Evolutionary conservation across 2,329 filamentous ascomycete genomes (phyloP).

Genomic region (Paecilomyces formosus): DNA sequence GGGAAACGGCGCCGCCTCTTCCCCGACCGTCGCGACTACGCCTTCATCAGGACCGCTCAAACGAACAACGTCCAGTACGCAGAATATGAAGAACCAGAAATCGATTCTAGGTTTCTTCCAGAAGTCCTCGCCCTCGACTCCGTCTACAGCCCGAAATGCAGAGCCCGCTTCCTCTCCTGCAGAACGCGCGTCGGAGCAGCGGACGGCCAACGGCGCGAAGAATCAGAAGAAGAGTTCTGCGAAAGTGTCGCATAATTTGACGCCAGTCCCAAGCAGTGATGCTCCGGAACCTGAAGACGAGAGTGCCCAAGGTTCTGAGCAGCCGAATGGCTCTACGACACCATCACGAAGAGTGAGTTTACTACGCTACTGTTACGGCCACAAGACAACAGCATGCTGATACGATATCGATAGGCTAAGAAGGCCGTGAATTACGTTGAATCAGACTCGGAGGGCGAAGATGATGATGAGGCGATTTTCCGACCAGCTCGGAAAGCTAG

Average conservation of each 20-base stretch:
- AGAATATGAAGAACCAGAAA: slow-evolving; percentile 54
- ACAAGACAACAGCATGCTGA: slow-evolving; percentile 7
- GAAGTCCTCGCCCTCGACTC: slow-evolving; percentile 46
- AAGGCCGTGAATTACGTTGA: slow-evolving; percentile 70
- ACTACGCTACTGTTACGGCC: neutral
- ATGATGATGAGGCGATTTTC: slow-evolving; percentile 67
- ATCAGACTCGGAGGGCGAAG: slow-evolving; percentile 64
- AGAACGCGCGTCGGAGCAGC: slow-evolving; percentile 24
- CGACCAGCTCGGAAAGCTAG: slow-evolving; percentile 42
- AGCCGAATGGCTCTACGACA: slow-evolving; percentile 51
- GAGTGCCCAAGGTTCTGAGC: slow-evolving; percentile 22
- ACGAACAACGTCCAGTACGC: slow-evolving; percentile 32
- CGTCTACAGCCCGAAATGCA: slow-evolving; percentile 17
- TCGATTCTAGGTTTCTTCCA: slow-evolving; percentile 77
- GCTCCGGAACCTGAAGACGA: slow-evolving; percentile 59
- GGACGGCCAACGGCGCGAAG: slow-evolving; percentile 20
- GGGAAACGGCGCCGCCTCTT: slow-evolving; percentile 26
- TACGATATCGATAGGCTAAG: slow-evolving; percentile 41
- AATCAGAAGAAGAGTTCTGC: slow-evolving; percentile 36
- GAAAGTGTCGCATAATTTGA: slow-evolving; percentile 46
- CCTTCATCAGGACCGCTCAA: slow-evolving; percentile 30
- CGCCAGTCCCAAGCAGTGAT: slow-evolving; percentile 77
- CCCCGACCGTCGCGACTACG: slow-evolving; percentile 26
- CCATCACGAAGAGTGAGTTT: slow-evolving; percentile 67
- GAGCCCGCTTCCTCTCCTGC: slow-evolving; percentile 31